A percentile compares a stretch with the other conserved stretches of the same genome.
Conservation (phyloP, 768 basidiomycete species). For the Auriscalpium microsporum region DNA sequence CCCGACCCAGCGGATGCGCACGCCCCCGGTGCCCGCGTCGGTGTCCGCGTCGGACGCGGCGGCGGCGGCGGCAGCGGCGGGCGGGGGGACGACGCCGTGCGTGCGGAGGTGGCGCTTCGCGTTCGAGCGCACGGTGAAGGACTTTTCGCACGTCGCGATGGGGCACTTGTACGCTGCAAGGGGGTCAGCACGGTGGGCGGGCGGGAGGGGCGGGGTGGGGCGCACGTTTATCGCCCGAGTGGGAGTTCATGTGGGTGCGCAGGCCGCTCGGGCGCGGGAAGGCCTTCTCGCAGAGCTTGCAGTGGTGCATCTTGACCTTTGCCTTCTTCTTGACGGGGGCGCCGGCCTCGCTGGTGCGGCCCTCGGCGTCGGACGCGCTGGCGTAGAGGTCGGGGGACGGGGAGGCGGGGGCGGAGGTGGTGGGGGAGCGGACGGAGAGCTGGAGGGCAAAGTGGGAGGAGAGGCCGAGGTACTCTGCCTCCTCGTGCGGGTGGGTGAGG, state of each 20-base stretch:
- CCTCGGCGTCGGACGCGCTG: background rate
- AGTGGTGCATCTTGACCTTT: conserved; percentile 34
- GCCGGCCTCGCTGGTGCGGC: background rate
- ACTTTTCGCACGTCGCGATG: conserved; percentile 52
- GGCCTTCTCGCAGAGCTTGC: conserved; percentile 26
- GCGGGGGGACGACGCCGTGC: conserved; percentile 47
- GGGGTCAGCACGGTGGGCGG: background rate
- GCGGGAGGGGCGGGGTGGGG: background rate
- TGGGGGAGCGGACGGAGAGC: background rate
- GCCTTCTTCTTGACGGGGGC: conserved; percentile 13
- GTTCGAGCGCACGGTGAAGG: conserved; percentile 74
- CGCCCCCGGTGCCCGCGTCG: too few species aligned
- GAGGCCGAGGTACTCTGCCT: conserved; percentile 12
- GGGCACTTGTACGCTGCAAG: conserved; percentile 38
- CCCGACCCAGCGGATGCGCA: too few species aligned
- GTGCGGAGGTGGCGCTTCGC: conserved; percentile 74
- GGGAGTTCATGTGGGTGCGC: conserved; percentile 36
- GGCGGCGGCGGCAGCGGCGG: too few species aligned
- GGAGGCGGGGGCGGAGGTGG: background rate
- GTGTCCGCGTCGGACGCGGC: too few species aligned
- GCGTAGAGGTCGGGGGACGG: background rate
- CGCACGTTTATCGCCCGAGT: conserved; percentile 35
- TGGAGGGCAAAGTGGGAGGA: conserved; percentile 10
- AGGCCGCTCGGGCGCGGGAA: conserved; percentile 37
- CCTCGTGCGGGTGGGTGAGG: conserved; percentile 10